Evolutionary conservation across 2,329 filamentous ascomycete genomes (phyloP), one percentile per base, ranked within the genome.

Genomic region (Sclerotinia borealis): DNA sequence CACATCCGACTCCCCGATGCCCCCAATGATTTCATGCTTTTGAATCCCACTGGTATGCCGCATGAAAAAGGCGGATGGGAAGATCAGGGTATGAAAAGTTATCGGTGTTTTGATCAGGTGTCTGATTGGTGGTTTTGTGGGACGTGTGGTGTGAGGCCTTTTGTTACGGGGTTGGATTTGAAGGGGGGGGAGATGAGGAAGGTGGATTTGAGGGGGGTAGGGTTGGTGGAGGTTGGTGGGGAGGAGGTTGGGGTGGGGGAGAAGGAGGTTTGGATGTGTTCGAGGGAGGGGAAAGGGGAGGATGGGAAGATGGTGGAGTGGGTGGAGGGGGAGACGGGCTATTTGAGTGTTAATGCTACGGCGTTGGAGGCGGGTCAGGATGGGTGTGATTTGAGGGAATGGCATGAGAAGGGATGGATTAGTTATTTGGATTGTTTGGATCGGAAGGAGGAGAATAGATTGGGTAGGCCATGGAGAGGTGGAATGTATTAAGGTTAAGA

Each of bases 51-150:
- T 5, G 56, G 43, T 4, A 50, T 47, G 45, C 43, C 52, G 11
- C 11, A 49, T 36, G 31, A 34, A 34, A 4, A 48, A 36, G 41
- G 41, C 0, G 76, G 76, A 13, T 68, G 82, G 2, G 76, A 75
- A 22, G 75, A 78, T 61, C 48, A 39, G 76, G 76, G 15, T 67
- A 31, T 83, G 2, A 76, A 75, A n/a, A 75, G 77, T 63, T 83
- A 82, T 63, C 72, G 69, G 6, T 75, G 74, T 62, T 69, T 71
- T 61, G 61, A 69, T 2, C 70, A 72, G 52, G 64, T 61, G 5
- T 68, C 73, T 8, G 76, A 77, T 60, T 82, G 77, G 72, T 77
- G 78, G 64, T 83, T 80, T 65, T 83, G 80, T 71, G 76, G 74
- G 58, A 76, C 64, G 0, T 83, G 81, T 64, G 80, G 77, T 0